Conservation (phyloP, 257 asterid species). For the Capsicum baccatum region DNA sequence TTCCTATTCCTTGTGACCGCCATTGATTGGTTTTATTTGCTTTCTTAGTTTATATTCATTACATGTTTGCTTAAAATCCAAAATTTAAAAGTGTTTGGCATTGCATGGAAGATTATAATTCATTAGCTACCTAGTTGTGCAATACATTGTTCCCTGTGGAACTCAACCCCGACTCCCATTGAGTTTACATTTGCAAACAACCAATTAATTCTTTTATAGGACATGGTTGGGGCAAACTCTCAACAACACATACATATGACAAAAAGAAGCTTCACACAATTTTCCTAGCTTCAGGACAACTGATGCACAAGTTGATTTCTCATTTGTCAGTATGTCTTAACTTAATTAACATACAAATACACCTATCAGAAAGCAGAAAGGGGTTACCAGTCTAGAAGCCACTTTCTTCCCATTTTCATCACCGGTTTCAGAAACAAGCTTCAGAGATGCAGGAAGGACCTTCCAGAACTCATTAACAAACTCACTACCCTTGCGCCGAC, state of each 20-base stretch:
- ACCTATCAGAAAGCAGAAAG: conserved; percentile 12
- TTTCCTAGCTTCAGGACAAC: not conserved
- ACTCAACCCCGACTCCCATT: not conserved
- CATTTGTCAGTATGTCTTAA: not conserved
- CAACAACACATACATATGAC: not conserved
- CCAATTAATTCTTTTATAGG: not conserved
- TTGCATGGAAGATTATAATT: not conserved
- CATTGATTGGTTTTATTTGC: not conserved
- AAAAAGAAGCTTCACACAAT: conserved; percentile 6
- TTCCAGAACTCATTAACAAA: conserved; percentile 97
- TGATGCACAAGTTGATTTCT: conserved; percentile 1
- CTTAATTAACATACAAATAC: not conserved
- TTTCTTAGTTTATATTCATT: not conserved
- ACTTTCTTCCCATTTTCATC: conserved; percentile 75
- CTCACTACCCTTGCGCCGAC: conserved; percentile 97
- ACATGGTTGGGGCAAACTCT: not conserved
- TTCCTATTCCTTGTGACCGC: not conserved
- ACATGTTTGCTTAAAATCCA: not conserved
- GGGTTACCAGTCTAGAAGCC: conserved; percentile 82
- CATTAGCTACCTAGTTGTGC: not conserved
- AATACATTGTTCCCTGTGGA: not conserved
- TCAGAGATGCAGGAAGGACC: conserved; percentile 81
- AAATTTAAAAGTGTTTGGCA: not conserved
- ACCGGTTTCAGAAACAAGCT: conserved; percentile 64
- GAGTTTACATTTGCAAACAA: not conserved